Base-by-base conservation (phyloP, 768 basidiomycete species). In the Leccinum sublutescens region DNA sequence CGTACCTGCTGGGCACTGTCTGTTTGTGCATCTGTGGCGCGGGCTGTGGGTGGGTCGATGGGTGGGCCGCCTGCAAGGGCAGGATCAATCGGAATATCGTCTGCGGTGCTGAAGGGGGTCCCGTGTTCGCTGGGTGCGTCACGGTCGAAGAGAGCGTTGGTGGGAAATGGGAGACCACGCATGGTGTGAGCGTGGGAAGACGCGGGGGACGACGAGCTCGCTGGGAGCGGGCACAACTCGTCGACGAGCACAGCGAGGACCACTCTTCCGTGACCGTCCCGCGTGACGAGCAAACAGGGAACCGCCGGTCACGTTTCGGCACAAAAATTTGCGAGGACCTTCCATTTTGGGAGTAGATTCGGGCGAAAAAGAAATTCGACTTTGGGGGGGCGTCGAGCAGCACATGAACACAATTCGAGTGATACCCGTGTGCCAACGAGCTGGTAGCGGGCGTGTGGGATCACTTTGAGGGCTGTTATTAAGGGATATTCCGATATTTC, bases 21-120 rank as follows among this genome's bases (percentile, higher is more conserved):
- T 55, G 61, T 23, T 8, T 52, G 58, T 14, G 57, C 52, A 33
- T 68, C 65, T 50, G 59, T 62, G 56, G 70, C 71, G 25, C 64
- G 62, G 62, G 81, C 73, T 54, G 85, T 74, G 58, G 77, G 76
- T 27, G 84, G 83, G 77, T 85, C 85, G 63, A 85, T 82, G 62
- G 77, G 68, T 21, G 78, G 72, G 34, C 38, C 36, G 17, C 71
- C 80, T 51, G 75, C 81, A 63, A 91, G 83, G 45, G 84, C 85
- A 67, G 90, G 90, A 83, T 92, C 89, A 79, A 91, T 91, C 64
- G 88, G 88, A 73, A 91, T 87, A 75, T 84, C 81, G 77, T 84
- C 80, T 71, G 72, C 74, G 75, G 77, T 79, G 77, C 78, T 80
- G 71, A 76, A 76, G 62, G 85, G 84, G 14, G 85, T 85, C 65